Conservation (phyloP, 169 alveolate genomes). For the Gregarina niphandrodes region DNA sequence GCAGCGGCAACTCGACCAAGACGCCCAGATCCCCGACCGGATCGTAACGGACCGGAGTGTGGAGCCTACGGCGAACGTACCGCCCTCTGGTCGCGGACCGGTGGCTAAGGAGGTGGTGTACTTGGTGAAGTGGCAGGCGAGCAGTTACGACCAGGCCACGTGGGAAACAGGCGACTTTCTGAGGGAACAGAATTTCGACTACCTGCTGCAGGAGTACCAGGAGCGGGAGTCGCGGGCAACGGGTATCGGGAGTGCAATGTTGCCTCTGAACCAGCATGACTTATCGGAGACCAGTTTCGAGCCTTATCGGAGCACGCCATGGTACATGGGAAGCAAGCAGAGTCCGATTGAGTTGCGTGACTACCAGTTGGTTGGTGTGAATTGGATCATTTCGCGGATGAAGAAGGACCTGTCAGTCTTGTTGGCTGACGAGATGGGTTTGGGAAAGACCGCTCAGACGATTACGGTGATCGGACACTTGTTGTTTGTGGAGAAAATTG, state of each 20-base stretch:
- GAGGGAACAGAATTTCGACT: slow-evolving; percentile 40
- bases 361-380: slow-evolving; percentile 72
- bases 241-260: slow-evolving; percentile 30
- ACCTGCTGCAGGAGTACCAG: slow-evolving; percentile 35
- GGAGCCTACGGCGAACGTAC: slow-evolving; percentile 16
- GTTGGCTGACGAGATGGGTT: slow-evolving; percentile 83
- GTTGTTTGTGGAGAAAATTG: slow-evolving; percentile 42
- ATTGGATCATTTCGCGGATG: slow-evolving; percentile 77
- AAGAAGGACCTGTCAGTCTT: slow-evolving; percentile 67
- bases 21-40: slow-evolving; percentile 56
- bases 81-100: slow-evolving; percentile 6
- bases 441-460: slow-evolving; percentile 77
- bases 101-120: slow-evolving; percentile 14
- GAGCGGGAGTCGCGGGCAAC: slow-evolving; percentile 41
- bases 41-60: slow-evolving; percentile 39
- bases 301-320: slow-evolving; percentile 57
- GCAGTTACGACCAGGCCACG: slow-evolving; percentile 66
- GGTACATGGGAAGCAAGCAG: slow-evolving; percentile 30
- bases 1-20: slow-evolving; percentile 58
- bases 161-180: slow-evolving; percentile 49
- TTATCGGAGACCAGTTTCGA: slow-evolving; percentile 49
- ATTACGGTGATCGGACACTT: slow-evolving; percentile 60
- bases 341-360: slow-evolving; percentile 46
- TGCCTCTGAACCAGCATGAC: slow-evolving; percentile 45
- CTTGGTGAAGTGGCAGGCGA: slow-evolving; percentile 58